A percentile compares a stretch with the other conserved stretches of the same genome.
Conservation (phyloP, 2,329 filamentous ascomycete species). For the Cylindrodendrum hubeiense region DNA sequence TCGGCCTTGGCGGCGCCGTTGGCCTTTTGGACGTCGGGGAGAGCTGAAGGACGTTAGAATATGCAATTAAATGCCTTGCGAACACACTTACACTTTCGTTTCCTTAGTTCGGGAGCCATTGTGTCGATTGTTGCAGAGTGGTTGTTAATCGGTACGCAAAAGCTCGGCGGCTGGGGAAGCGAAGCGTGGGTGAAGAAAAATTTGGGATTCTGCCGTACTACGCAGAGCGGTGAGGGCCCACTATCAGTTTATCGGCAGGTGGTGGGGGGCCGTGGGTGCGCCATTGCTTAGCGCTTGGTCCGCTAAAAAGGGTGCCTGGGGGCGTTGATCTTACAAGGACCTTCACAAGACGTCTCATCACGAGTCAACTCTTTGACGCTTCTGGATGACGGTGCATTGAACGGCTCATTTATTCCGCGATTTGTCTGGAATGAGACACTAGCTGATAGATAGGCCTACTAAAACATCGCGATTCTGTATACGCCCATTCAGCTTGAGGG, state of each 20-base stretch:
- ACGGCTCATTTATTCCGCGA: background rate
- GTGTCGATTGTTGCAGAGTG: slow-evolving; percentile 39
- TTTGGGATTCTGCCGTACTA: slow-evolving; percentile 51
- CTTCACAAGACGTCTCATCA: background rate
- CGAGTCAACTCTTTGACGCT: background rate
- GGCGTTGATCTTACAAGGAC: slow-evolving; percentile 18
- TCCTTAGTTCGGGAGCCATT: slow-evolving; percentile 62
- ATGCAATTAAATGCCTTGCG: background rate
- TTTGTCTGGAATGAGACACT: background rate
- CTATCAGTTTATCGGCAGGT: slow-evolving; percentile 42
- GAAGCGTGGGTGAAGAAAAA: slow-evolving; percentile 46
- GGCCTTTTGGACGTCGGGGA: slow-evolving; percentile 47
- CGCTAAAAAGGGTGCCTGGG: slow-evolving; percentile 35
- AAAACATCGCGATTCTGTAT: background rate
- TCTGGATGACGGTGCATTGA: background rate
- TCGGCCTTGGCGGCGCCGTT: slow-evolving; percentile 48
- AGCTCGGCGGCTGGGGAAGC: slow-evolving; percentile 26
- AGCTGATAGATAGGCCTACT: background rate
- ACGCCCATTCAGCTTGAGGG: background rate
- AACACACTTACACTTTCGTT: slow-evolving; percentile 48
- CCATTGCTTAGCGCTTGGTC: slow-evolving; percentile 28
- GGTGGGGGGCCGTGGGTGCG: slow-evolving; percentile 32
- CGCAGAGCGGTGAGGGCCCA: slow-evolving; percentile 47
- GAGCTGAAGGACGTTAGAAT: slow-evolving; percentile 41
- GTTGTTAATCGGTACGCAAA: slow-evolving; percentile 31